Evolutionary conservation across 1,139 yeast genomes (phyloP), one percentile per base, ranked within the genome.

Genomic region (Geotrichum cucujoidarum): DNA sequence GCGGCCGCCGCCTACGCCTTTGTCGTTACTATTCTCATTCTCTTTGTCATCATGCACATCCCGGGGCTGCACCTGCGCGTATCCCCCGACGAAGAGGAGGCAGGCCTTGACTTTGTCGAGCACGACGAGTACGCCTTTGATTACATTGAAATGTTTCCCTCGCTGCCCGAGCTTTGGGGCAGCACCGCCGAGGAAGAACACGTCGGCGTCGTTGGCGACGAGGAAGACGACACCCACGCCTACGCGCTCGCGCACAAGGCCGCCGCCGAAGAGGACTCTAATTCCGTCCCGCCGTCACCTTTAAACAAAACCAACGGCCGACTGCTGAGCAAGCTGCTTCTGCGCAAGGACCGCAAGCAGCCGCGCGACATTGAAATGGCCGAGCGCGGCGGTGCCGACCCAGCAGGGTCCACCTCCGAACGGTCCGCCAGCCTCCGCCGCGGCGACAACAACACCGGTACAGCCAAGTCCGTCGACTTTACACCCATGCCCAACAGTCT

Each of bases 101-200:
- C 66, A 25, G 82, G 82, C 1, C 61, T 76, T 1, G 82, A 77
- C 57, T 56, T 66, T 31, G 70, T 70, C 47, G 81, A 77, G 57
- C 76, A 76, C 55, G 78, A 79, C 16, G 82, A 77, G 57, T 69
- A 66, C 51, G 69, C 73, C 49, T 67, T 65, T 67, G 77, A 75
- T 59, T 74, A 69, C 52, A 69, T 72, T 64, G 77, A 74, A 53
- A 71, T 71, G 52, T 70, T 73, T 41, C 49, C 63, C 64, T 46
- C 55, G 55, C 18, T 69, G 7, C 50, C 51, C 4, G 40, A 37
- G n/a, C n/a, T 24, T 7, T 37, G 40, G 40, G 32, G 22, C 5
- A 13, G 16, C 14, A 11, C 18, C 21, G n/a, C 31, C 4, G 16
- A 33, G 16, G 22, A 33, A 33, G 5, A 33, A 8, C 10, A 33